Percentiles rank a stretch among this genome's conserved stretches.
Evolutionary conservation across 169 alveolate species (phyloP).

Genomic region (Plasmodium knowlesi): DNA sequence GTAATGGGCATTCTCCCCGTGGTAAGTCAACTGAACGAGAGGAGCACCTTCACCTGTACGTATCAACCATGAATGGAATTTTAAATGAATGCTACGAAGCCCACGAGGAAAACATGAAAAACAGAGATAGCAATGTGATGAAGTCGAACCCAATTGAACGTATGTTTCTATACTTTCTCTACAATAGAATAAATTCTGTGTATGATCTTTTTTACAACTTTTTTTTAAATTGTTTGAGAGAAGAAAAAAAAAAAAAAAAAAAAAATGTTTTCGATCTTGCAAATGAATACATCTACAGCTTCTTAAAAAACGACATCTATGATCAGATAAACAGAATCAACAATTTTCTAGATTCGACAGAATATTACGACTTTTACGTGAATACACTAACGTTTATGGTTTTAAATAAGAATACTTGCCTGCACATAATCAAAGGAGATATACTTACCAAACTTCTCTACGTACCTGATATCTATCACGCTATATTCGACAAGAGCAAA

Average conservation of each 20-base stretch:
- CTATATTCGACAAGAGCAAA: conserved; percentile 37
- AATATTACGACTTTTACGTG: conserved; percentile 56
- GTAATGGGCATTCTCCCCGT: neutral
- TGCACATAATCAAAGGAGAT: conserved; percentile 27
- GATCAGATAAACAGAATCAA: conserved; percentile 48
- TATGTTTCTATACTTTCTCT: conserved; percentile 40
- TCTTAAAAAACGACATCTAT: conserved; percentile 19
- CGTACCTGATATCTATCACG: conserved; percentile 43
- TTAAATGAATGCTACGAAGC: conserved; percentile 45
- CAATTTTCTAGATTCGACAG: conserved; percentile 6
- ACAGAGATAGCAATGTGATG: conserved; percentile 3
- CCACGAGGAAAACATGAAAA: conserved; percentile 39
- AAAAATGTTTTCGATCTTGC: conserved; percentile 9
- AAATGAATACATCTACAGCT: conserved; percentile 21
- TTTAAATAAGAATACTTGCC: conserved; percentile 19
- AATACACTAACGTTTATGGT: conserved; percentile 34
- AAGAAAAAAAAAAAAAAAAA: neutral
- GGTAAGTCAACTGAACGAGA: neutral
- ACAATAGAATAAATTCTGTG: conserved; percentile 51
- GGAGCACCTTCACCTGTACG: neutral
- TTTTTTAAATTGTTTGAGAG: conserved; percentile 10
- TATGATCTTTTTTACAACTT: conserved; percentile 48
- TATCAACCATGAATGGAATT: conserved; percentile 29
- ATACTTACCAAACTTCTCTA: conserved; percentile 38
- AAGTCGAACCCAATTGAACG: conserved; percentile 16